Evolutionary conservation across 257 asterid genomes (phyloP), one percentile per base, ranked within the genome.

Genomic region (Ajuga chamaepitys): DNA sequence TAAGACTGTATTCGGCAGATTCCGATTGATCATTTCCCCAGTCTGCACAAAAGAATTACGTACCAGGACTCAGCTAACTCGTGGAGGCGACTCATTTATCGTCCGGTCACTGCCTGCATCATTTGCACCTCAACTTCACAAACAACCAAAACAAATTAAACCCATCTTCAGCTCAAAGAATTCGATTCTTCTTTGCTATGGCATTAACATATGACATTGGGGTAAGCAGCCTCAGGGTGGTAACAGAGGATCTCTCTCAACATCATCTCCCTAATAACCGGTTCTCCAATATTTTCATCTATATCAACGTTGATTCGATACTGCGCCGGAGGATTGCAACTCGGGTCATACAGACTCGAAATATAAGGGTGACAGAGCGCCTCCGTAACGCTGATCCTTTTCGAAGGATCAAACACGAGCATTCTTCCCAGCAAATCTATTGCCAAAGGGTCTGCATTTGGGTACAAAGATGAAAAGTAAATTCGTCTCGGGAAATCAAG

Each of bases 371-470:
- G 81, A 40, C 64, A 64, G 1, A 80, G 75, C 0, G 85, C 81
- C 72, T 80, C 85, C 4, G 66, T 45, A 1, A 76, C 85, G 2
- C 68, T 73, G 1, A 80, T 80, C 48, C 85, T 73, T 38, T 80
- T 80, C 1, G 71, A 34, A 11, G 85, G 85, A 64, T 80, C 85
- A 57, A 80, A 80, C 2, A 73, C 81, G n/a, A 80, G 79, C 81
- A 80, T 76, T 50, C 53, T 70, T 8, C 72, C 54, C 70, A 80
- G 24, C 67, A 80, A 62, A 40, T 80, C 85, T n/a, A 80, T 26
- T 0, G 79, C 85, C 54, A 80, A 22, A 14, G 81, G 81, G 32
- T 80, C 81, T 7, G 75, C 81, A 0, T 62, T 67, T 0, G 81
- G 79, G 58, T 73, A 79, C 42, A 79, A 25, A 0, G 68, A 48